Percentiles rank a stretch among this genome's conserved stretches.
Evolutionary conservation across 345 rosid genomes (phyloP).

Genomic region (Melastoma malabathricum): DNA sequence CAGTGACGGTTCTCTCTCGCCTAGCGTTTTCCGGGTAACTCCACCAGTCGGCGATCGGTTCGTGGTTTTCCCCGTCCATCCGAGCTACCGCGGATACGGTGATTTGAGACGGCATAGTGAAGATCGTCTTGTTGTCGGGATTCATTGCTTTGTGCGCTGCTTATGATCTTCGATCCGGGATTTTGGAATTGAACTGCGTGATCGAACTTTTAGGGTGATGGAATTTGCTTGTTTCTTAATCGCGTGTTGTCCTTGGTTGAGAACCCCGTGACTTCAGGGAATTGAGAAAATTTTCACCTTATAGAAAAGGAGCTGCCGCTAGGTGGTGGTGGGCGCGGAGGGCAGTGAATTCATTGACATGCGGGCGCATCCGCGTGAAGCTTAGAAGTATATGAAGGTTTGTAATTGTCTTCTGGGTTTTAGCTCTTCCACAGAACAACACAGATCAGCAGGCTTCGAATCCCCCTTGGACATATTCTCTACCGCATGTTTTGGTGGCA

Average conservation of each 20-base stretch:
- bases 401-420: constrained; percentile 10
- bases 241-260: background rate
- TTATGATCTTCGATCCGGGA: background rate
- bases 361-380: constrained; percentile 47
- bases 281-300: background rate
- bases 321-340: background rate
- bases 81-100: no score
- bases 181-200: background rate
- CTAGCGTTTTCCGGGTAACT: no score
- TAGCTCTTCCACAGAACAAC: constrained; percentile 36
- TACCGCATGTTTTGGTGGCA: constrained; percentile 78
- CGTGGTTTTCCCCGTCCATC: no score
- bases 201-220: background rate
- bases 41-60: no score
- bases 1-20: no score
- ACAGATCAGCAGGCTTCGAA: constrained; percentile 37
- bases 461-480: constrained; percentile 74
- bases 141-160: background rate
- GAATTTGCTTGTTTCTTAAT: background rate
- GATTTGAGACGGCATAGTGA: no score
- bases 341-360: constrained; percentile 22
- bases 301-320: background rate
- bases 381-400: constrained; percentile 4
- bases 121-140: no score
- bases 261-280: no score